Evolutionary conservation across 1,284 basidiomycete species (phyloP), one percentile per base, ranked within the genome.

Genomic region (Exobasidium rhododendri): DNA sequence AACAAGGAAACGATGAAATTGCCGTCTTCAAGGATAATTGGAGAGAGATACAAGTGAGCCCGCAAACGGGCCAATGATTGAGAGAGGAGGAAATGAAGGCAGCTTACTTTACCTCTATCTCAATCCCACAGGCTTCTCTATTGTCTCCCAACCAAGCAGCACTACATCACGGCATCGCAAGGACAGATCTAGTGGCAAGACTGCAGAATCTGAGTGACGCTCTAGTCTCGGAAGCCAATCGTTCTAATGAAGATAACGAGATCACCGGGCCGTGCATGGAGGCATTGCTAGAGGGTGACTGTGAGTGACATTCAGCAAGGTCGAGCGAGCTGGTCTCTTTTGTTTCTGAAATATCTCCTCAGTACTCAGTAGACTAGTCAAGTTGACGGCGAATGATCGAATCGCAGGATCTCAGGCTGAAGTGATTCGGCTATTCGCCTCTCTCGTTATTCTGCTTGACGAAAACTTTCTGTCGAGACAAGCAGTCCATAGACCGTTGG

Each of bases 241-340:
- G 87, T 65, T 86, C 85, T 20, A 90, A 92, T 72, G 89, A 90
- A 82, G 90, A 90, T 63, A 62, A 68, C 63, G 62, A 59, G 4
- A 29, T 50, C 43, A 65, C 69, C 1, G 92, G 92, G 24, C 87
- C 86, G 17, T 94, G 92, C 77, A 83, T 96, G 65, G 94, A 97
- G 80, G 92, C 91, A 80, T 84, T 96, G 30, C 82, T 97, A 54
- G 91, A 93, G 82, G 89, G 94, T 73, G 87, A 71, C 84, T 93
- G 31, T 91, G 90, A 75, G 89, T 91, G 74, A 40, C 7, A 40
- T 17, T n/a, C n/a, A n/a, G n/a, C n/a, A n/a, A n/a, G n/a, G n/a
- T n/a, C n/a, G n/a, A n/a, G n/a, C n/a, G n/a, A n/a, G n/a, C n/a
- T n/a, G n/a, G 80, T 85, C 1, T 20, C 14, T 10, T 1, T 4